These are phyloP conservation scores for Barnettozyma populi DNA, from an alignment of 805 yeast genomes.

Conservation along the genomic window DNA sequence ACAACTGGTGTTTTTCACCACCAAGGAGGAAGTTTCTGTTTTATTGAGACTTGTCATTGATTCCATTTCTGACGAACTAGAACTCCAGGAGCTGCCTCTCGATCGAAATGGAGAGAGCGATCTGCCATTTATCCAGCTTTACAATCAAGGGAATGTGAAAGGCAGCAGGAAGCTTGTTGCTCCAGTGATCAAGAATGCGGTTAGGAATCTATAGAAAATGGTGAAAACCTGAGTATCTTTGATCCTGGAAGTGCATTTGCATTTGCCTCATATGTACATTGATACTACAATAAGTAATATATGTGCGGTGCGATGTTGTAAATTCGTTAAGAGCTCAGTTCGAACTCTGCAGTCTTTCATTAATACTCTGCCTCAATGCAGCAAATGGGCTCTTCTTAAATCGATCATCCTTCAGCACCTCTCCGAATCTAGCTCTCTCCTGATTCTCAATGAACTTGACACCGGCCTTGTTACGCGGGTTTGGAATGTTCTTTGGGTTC, in stretches of 20 bases:
- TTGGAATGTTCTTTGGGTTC: slow-evolving; percentile 39
- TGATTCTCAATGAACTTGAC: slow-evolving; percentile 47
- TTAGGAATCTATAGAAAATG: not conserved
- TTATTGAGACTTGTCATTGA: slow-evolving; percentile 4
- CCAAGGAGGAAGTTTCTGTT: not conserved
- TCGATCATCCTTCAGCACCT: slow-evolving; percentile 46
- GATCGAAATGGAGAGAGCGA: slow-evolving; percentile 14
- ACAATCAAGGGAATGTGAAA: slow-evolving; percentile 3
- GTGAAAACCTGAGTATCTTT: too few species aligned
- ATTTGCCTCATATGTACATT: too few species aligned
- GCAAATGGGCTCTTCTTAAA: slow-evolving; percentile 61
- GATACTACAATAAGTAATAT: not conserved
- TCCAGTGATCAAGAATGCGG: slow-evolving; percentile 4
- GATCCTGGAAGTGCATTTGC: too few species aligned
- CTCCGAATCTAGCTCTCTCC: slow-evolving; percentile 55
- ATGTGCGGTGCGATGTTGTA: not conserved
- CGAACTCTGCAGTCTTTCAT: slow-evolving; percentile 12
- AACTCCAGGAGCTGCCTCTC: not conserved
- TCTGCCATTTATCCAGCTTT: not conserved
- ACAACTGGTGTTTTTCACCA: slow-evolving; percentile 31
- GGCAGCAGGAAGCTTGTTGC: slow-evolving; percentile 10
- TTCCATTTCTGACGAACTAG: not conserved
- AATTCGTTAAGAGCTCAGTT: not conserved
- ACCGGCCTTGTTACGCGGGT: slow-evolving; percentile 49
- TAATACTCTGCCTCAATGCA: slow-evolving; percentile 56